Base-by-base conservation (phyloP, 2,329 filamentous ascomycete species). In the Chalaropsis ovoidea region DNA sequence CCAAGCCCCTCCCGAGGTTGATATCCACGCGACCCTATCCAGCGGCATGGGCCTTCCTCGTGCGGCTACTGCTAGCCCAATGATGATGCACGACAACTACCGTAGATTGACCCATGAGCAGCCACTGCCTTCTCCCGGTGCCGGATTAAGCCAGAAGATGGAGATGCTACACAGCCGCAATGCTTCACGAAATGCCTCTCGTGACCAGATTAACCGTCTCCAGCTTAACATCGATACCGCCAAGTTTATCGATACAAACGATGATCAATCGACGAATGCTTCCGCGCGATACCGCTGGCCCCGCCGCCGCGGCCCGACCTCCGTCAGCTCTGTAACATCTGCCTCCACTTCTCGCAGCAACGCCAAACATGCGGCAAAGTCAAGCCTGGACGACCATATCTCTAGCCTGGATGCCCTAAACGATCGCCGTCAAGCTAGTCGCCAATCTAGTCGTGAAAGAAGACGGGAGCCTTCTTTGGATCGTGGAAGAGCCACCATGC, bases 361-460 rank as follows among this genome's bases (percentile, higher is more conserved):
- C 68, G 78, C 84, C 64, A 58, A n/a, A 35, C 80, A 67, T 39
- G 80, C 77, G 68, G 77, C 74, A 61, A 82, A 85, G 68, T 89
- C 85, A 68, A 89, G 84, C 69, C 82, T 90, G 43, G 89, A 95
- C 70, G 86, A 92, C 69, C 95, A 94, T 72, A 92, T 95, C 69
- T 90, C 86, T 75, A 94, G 90, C 72, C 77, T 96, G 1, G 90
- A 95, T 42, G 83, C 90, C 62, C 89, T 90, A 10, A 85, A 85
- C 66, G 82, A 84, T 67, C 79, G n/a, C 41, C 63, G 60, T 17
- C 63, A 56, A 13, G 58, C 43, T 15, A 64, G 49, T 5, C 47
- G 63, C 1, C 63, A 62, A 1, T 17, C 49, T 1, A 61, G 22
- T 10, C 60, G 42, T 11, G 66, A 47, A 35, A 62, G 52, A 7